Evolutionary conservation across 2,329 filamentous ascomycete species (phyloP).

Genomic region (Fusarium devonianum): DNA sequence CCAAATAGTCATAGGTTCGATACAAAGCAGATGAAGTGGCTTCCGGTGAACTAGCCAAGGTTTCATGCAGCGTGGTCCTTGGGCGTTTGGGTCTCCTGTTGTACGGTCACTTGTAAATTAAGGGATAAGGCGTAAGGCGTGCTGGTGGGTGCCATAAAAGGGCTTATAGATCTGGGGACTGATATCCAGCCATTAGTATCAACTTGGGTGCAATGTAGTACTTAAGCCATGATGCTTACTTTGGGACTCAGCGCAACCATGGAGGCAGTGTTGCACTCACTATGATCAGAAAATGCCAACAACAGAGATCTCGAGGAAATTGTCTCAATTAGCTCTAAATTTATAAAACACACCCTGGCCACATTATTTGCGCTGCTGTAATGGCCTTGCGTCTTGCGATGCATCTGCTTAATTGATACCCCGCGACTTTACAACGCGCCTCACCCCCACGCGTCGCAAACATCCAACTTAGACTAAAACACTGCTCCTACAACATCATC

Average conservation of each 20-base stretch:
- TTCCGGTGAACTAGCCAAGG: conserved; percentile 13
- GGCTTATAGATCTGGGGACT: not conserved
- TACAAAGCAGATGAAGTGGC: conserved; percentile 48
- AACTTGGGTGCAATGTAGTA: too few species aligned
- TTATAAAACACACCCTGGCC: too few species aligned
- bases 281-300: too few species aligned
- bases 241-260: too few species aligned
- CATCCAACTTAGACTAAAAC: conserved; percentile 35
- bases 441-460: conserved; percentile 33
- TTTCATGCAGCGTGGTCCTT: not conserved
- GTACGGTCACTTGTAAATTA: not conserved
- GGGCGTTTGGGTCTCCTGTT: conserved; percentile 2
- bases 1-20: conserved; percentile 51
- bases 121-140: not conserved
- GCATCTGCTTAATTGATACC: conserved; percentile 22
- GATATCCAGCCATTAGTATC: conserved; percentile 1
- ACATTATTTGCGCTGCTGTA: too few species aligned
- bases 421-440: conserved; percentile 39
- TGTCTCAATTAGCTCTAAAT: too few species aligned
- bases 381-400: not conserved
- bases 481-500: conserved; percentile 34
- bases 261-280: too few species aligned
- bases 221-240: not conserved
- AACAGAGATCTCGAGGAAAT: too few species aligned
- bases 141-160: not conserved